These are phyloP conservation scores for Alternaria sp. DNA, from an alignment of 2,329 filamentous ascomycete genomes.

Conservation along the genomic window DNA sequence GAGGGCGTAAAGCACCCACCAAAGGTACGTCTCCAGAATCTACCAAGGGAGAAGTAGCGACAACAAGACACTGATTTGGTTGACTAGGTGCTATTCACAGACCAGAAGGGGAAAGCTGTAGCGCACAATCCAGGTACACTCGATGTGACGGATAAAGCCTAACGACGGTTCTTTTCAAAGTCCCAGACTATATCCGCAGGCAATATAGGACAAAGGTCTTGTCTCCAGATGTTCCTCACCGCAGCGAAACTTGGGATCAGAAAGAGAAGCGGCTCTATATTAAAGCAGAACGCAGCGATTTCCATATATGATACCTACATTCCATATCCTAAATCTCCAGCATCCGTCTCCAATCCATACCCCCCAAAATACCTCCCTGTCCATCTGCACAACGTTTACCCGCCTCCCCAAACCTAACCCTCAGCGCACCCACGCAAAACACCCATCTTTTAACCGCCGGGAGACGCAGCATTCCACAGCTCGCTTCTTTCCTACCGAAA, in stretches of 20 bases:
- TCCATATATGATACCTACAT: not conserved
- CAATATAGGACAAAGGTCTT: not conserved
- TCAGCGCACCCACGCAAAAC: not conserved
- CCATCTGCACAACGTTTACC: not conserved
- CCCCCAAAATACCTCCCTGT: not conserved
- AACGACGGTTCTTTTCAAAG: not conserved
- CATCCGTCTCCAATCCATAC: not conserved
- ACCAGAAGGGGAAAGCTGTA: constrained; percentile 51
- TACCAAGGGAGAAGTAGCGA: not conserved
- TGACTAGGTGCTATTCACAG: constrained; percentile 47
- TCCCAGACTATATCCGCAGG: not conserved
- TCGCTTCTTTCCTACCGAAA: constrained; percentile 2
- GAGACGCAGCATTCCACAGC: constrained; percentile 10
- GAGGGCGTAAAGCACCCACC: constrained; percentile 52
- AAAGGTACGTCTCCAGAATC: constrained; percentile 39
- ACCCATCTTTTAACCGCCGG: constrained; percentile 17
- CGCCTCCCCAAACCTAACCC: not conserved
- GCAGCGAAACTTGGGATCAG: not conserved
- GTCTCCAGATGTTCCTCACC: not conserved
- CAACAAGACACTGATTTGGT: not conserved
- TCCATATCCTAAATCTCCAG: not conserved
- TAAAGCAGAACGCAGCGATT: not conserved
- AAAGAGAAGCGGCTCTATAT: not conserved
- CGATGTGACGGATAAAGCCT: constrained; percentile 15
- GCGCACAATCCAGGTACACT: constrained; percentile 50